phyloP scores from a whole-genome alignment of 108 stramenopile species.

The Cyclotella cryptica region DNA sequence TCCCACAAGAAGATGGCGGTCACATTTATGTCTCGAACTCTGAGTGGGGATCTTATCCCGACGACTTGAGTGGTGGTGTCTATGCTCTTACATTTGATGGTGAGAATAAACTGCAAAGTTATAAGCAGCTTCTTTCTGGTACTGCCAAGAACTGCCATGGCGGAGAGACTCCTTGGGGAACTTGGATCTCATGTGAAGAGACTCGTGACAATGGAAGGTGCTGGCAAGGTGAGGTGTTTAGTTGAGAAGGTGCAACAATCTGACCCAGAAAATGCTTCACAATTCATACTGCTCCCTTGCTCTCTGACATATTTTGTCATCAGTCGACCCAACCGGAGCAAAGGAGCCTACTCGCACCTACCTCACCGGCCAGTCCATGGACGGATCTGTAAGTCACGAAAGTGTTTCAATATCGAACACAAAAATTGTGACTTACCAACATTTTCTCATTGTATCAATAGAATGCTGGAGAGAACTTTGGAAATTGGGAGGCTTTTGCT shows the following conservation, averaged over 20 bases:
- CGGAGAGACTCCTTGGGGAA: slow-evolving; percentile 44
- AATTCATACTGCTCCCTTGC: too few relatives aligned
- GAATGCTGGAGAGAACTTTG: slow-evolving; percentile 25
- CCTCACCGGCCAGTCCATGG: slow-evolving; percentile 21
- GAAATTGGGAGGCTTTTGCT: slow-evolving; percentile 23
- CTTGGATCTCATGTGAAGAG: slow-evolving; percentile 50
- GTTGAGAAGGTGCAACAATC: too few relatives aligned
- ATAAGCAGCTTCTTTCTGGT: slow-evolving; percentile 11
- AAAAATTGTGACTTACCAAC: not conserved
- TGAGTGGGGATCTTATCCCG: slow-evolving; percentile 17
- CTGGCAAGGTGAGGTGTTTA: too few relatives aligned
- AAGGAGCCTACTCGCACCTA: too few relatives aligned
- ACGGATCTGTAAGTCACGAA: slow-evolving; percentile 17
- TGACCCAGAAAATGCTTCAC: too few relatives aligned
- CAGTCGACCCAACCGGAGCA: too few relatives aligned
- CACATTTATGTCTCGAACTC: slow-evolving; percentile 46
- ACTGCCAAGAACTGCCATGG: slow-evolving; percentile 29
- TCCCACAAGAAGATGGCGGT: slow-evolving; percentile 35
- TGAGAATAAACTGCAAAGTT: not conserved
- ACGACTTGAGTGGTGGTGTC: too few relatives aligned
- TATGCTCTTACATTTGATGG: slow-evolving; percentile 18
- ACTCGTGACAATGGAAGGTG: slow-evolving; percentile 13
- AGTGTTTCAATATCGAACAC: too few relatives aligned
- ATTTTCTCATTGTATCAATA: not conserved
- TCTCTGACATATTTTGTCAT: too few relatives aligned